Percentiles rank a stretch among this genome's conserved stretches.
These are phyloP conservation scores for Glycine soja DNA, from an alignment of 306 rosid species.

Conservation along the genomic window DNA sequence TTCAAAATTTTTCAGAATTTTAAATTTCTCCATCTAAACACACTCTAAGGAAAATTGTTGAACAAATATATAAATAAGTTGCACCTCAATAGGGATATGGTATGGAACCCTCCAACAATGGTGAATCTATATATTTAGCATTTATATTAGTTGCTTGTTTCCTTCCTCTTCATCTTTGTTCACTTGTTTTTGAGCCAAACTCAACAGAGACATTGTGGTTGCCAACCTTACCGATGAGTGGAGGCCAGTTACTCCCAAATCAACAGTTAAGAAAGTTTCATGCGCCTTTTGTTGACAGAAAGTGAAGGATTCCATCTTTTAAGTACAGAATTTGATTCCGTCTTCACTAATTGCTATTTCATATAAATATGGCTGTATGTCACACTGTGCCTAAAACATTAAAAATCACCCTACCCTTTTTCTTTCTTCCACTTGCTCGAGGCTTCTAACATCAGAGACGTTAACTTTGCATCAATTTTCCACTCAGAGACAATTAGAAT, in stretches of 20 bases:
- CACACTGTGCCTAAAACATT: not conserved
- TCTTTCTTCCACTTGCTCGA: not conserved
- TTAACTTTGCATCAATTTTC: too few relatives aligned
- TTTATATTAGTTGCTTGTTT: not conserved
- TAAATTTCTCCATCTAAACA: too few relatives aligned
- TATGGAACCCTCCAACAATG: too few relatives aligned
- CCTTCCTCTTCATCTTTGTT: slow-evolving; percentile 27
- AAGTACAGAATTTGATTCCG: slow-evolving; percentile 64
- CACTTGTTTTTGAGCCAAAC: slow-evolving; percentile 24
- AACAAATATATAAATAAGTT: too few relatives aligned
- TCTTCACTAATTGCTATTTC: slow-evolving; percentile 12
- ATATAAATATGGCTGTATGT: slow-evolving; percentile 23
- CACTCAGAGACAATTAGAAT: slow-evolving; percentile 5
- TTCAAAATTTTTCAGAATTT: too few relatives aligned
- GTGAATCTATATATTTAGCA: too few relatives aligned
- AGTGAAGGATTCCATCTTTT: slow-evolving; percentile 46
- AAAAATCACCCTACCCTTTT: not conserved
- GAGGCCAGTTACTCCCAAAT: slow-evolving; percentile 47
- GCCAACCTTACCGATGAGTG: slow-evolving; percentile 50
- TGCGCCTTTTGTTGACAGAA: slow-evolving; percentile 30
- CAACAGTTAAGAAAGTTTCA: slow-evolving; percentile 50
- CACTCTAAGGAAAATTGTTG: too few relatives aligned
- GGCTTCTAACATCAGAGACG: not conserved
- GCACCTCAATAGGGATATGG: too few relatives aligned
- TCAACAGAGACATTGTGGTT: slow-evolving; percentile 40